Conservation (phyloP, 495 filamentous ascomycete species). For the Bacidia rubella region DNA sequence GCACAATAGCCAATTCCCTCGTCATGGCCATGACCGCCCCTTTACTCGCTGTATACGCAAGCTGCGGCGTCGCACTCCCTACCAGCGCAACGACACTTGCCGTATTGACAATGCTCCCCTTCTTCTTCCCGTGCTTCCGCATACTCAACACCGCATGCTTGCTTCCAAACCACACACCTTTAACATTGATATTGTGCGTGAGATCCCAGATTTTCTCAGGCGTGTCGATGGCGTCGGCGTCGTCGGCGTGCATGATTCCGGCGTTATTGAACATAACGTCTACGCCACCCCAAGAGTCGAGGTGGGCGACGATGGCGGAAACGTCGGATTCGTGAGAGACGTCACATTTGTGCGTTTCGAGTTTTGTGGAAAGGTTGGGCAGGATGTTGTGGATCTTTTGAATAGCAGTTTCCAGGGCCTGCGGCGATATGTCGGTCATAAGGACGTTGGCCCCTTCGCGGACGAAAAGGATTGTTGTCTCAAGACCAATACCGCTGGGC, state of each 20-base stretch:
- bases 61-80: conserved; percentile 83
- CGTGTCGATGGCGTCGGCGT: conserved; percentile 74
- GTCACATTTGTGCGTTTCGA: conserved; percentile 51
- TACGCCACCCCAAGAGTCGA: conserved; percentile 80
- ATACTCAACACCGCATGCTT: conserved; percentile 83
- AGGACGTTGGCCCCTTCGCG: conserved; percentile 81
- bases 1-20: conserved; percentile 67
- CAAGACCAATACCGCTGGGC: conserved; percentile 83
- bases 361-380: conserved; percentile 31
- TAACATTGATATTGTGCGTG: conserved; percentile 91
- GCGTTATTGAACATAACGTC: conserved; percentile 99
- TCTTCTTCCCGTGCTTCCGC: conserved; percentile 64
- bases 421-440: conserved; percentile 68
- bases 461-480: conserved; percentile 83
- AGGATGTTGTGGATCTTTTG: conserved; percentile 53
- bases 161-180: conserved; percentile 93
- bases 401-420: conserved; percentile 55
- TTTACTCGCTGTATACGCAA: conserved; percentile 92
- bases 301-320: conserved; percentile 49
- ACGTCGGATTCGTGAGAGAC: conserved; percentile 64
- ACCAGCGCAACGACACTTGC: conserved; percentile 87
- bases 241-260: conserved; percentile 88
- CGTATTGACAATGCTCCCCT: conserved; percentile 83
- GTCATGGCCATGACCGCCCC: conserved; percentile 85
- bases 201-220: conserved; percentile 89